Evolutionary conservation across 805 yeast species (phyloP).

Genomic region (Ogataea allantospora): DNA sequence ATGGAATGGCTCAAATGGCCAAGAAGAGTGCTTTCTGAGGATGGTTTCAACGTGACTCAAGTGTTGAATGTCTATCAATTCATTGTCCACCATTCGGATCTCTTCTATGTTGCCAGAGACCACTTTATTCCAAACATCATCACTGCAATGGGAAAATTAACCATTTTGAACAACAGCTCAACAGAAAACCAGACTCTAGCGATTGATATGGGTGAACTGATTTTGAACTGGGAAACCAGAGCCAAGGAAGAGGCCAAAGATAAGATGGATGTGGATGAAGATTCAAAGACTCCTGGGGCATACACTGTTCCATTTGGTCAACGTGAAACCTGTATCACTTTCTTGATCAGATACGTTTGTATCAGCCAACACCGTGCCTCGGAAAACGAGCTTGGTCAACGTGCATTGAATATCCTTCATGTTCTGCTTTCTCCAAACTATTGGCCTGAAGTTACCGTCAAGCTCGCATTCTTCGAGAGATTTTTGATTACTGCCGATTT

Average conservation of each 20-base stretch:
- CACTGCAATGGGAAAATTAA: conserved; percentile 87
- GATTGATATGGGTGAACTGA: conserved; percentile 82
- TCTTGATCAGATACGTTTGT: conserved; percentile 83
- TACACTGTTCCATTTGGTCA: conserved; percentile 72
- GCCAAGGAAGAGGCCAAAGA: conserved; percentile 34
- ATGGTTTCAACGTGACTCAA: conserved; percentile 81
- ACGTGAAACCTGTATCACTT: conserved; percentile 87
- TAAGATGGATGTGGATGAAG: conserved; percentile 24
- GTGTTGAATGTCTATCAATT: conserved; percentile 87
- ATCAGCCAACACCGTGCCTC: conserved; percentile 81
- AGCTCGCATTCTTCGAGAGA: conserved; percentile 83
- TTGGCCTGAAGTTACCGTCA: conserved; percentile 91
- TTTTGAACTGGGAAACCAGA: conserved; percentile 79
- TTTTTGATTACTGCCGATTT: conserved; percentile 78
- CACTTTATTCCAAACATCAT: conserved; percentile 86
- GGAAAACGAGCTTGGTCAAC: conserved; percentile 76
- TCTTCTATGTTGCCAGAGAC: conserved; percentile 83
- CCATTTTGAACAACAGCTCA: conserved; percentile 73
- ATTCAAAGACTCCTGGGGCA: conserved; percentile 27
- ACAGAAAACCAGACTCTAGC: conserved; percentile 82
- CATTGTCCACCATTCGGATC: conserved; percentile 78
- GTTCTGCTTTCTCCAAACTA: conserved; percentile 66
- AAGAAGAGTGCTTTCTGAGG: conserved; percentile 85
- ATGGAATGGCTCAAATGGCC: conserved; percentile 91
- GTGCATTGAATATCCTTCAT: conserved; percentile 76